phyloP scores from a whole-genome alignment of 169 alveolate species.

The Eimeria maxima region DNA sequence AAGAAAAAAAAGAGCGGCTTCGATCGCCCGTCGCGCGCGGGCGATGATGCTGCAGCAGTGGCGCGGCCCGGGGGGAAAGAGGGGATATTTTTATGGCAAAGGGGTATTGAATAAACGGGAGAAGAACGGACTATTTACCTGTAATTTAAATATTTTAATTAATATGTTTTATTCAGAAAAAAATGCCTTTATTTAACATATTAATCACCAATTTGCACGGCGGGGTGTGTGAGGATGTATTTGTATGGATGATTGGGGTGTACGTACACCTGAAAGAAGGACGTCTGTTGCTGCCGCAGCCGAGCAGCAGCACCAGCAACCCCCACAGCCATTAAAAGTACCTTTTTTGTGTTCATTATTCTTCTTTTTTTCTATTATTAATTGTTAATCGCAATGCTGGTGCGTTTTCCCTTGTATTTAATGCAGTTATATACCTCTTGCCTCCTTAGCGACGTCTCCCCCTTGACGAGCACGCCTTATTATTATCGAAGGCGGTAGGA shows the following conservation, averaged over 20 bases:
- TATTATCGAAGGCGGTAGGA: neutral
- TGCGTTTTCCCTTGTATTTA: neutral
- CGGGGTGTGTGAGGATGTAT: neutral
- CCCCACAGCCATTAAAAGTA: neutral
- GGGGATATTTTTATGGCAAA: no score
- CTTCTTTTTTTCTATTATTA: neutral
- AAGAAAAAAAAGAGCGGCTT: neutral
- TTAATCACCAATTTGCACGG: neutral
- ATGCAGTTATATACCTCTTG: neutral
- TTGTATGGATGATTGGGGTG: no score
- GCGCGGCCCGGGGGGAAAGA: slow-evolving; percentile 4
- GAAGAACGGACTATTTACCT: no score
- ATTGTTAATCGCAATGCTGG: neutral
- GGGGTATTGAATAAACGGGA: neutral
- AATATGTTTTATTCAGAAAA: no score
- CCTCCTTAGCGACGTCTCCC: neutral
- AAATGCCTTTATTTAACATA: no score
- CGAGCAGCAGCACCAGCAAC: neutral
- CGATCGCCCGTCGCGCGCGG: neutral
- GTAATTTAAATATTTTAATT: no score
- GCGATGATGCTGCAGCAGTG: slow-evolving; percentile 15
- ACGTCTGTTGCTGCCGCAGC: neutral
- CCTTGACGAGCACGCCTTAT: neutral
- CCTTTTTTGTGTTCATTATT: neutral
- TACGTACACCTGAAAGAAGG: neutral